These are phyloP conservation scores for Saturnispora kantuleensis DNA, from an alignment of 805 yeast genomes.

Conservation along the genomic window DNA sequence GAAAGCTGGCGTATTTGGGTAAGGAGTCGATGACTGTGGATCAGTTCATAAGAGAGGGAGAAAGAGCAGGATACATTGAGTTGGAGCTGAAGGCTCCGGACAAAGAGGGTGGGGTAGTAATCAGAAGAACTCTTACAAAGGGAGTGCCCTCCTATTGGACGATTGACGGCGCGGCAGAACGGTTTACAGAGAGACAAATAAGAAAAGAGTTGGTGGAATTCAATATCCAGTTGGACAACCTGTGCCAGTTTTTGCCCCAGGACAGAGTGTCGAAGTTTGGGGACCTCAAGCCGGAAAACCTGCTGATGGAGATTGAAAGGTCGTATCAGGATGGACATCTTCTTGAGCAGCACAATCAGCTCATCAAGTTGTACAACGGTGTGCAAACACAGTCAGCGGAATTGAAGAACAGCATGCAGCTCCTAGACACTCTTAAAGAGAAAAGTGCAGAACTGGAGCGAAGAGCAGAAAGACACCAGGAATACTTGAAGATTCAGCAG, in stretches of 20 bases:
- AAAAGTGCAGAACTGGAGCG: slow-evolving; percentile 32
- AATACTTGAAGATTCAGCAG: slow-evolving; percentile 34
- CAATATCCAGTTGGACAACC: slow-evolving; percentile 80
- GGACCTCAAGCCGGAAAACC: slow-evolving; percentile 59
- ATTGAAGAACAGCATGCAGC: slow-evolving; percentile 23
- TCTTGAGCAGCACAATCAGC: slow-evolving; percentile 42
- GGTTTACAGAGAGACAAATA: slow-evolving; percentile 36
- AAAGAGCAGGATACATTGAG: slow-evolving; percentile 35
- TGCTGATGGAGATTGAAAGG: slow-evolving; percentile 69
- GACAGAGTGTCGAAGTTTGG: slow-evolving; percentile 93
- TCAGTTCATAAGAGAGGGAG: slow-evolving; percentile 68
- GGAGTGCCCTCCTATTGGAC: slow-evolving; percentile 39
- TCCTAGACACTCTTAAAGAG: slow-evolving; percentile 26
- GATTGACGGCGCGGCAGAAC: slow-evolving; percentile 29
- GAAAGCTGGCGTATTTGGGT: slow-evolving; percentile 64
- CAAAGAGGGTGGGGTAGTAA: slow-evolving; percentile 27
- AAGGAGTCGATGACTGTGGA: slow-evolving; percentile 48
- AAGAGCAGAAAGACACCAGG: slow-evolving; percentile 38
- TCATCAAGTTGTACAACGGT: slow-evolving; percentile 42
- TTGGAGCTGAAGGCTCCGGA: slow-evolving; percentile 36
- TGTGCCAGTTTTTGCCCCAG: slow-evolving; percentile 92
- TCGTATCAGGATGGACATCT: slow-evolving; percentile 61
- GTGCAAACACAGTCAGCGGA: slow-evolving; percentile 23
- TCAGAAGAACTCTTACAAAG: slow-evolving; percentile 36
- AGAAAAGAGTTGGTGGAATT: slow-evolving; percentile 35